A percentile compares a stretch with the other conserved stretches of the same genome.
Conservation (phyloP, 2,329 filamentous ascomycete species). For the Leptodontidium sp. region DNA sequence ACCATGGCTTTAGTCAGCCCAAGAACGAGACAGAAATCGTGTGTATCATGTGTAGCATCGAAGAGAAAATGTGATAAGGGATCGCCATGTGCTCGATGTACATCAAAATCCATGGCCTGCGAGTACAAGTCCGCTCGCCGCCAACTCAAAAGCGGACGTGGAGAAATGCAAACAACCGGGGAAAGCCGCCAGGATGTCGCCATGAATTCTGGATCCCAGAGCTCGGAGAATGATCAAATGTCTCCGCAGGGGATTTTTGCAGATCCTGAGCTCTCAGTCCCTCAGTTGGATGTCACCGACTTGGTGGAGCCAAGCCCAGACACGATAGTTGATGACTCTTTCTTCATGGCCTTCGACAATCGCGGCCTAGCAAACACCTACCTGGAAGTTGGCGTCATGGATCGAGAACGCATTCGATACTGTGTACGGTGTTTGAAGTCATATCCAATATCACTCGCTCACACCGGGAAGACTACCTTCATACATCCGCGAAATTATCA, state of each 20-base stretch:
- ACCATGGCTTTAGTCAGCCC: not conserved
- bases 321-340: constrained; percentile 19
- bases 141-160: not conserved
- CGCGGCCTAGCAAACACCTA: constrained; percentile 2
- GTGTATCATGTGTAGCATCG: constrained; percentile 28
- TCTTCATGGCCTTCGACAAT: constrained; percentile 19
- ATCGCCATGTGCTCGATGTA: constrained; percentile 28
- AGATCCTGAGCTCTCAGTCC: not conserved
- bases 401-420: constrained; percentile 27
- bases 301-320: not conserved
- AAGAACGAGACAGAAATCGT: constrained; percentile 32
- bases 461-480: constrained; percentile 25
- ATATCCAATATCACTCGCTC: constrained; percentile 25
- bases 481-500: constrained; percentile 30
- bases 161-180: not conserved
- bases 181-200: not conserved
- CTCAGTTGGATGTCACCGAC: not conserved
- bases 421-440: constrained; percentile 28
- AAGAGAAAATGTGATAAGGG: constrained; percentile 33
- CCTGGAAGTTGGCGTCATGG: constrained; percentile 25
- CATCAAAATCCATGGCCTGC: constrained; percentile 19
- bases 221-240: not conserved
- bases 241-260: not conserved
- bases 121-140: constrained; percentile 24
- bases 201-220: not conserved